A percentile compares a stretch with the other conserved stretches of the same genome.
phyloP scores from a whole-genome alignment of 2,329 filamentous ascomycete species.

The Cercospora nicotianae region DNA sequence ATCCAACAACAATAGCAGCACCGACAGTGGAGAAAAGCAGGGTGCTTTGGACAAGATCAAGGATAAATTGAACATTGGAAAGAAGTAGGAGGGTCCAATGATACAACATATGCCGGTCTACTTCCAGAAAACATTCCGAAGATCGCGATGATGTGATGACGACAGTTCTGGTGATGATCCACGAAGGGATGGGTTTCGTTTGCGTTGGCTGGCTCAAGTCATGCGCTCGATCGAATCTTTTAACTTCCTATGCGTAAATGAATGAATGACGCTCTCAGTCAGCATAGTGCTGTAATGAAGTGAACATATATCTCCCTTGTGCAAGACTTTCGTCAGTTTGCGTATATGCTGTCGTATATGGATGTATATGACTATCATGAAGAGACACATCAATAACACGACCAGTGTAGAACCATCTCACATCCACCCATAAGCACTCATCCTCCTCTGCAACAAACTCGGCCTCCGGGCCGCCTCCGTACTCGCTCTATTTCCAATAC shows the following conservation, averaged over 20 bases:
- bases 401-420: not conserved
- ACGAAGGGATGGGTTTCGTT: not conserved
- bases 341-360: no score
- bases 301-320: not conserved
- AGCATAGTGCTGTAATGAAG: not conserved
- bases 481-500: not conserved
- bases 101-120: not conserved
- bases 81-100: slow-evolving; percentile 18
- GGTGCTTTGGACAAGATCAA: slow-evolving; percentile 33
- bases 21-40: slow-evolving; percentile 27
- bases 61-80: slow-evolving; percentile 31
- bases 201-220: not conserved
- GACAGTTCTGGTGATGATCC: not conserved
- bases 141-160: not conserved
- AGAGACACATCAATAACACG: no score
- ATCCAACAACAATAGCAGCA: not conserved
- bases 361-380: no score
- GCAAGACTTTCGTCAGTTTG: no score
- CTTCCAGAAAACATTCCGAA: not conserved
- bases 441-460: slow-evolving; percentile 7
- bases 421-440: slow-evolving; percentile 9
- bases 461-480: not conserved
- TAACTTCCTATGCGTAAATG: not conserved
- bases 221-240: no score
- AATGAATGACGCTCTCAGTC: not conserved